Evolutionary conservation across 2,329 filamentous ascomycete species (phyloP), one percentile per base, ranked within the genome.

Genomic region (Monosporascus sp.): DNA sequence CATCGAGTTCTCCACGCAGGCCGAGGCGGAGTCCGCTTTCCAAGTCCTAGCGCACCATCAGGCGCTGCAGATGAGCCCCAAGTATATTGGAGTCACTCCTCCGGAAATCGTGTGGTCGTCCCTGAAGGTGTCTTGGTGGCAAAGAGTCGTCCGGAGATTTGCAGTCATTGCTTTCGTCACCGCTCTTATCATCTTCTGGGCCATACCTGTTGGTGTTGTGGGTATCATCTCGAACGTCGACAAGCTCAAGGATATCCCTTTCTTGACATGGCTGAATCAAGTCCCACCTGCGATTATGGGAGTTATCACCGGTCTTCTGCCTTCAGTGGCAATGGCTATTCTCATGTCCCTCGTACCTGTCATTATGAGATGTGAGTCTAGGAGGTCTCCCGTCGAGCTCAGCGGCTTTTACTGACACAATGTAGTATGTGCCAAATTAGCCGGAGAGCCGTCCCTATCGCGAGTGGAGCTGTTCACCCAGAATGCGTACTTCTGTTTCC

Each of bases 401-500:
- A 6, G 41, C 22, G 2, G 37, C 40, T 11, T 54, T 62, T 51
- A 51, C 58, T 60, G 53, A 55, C 52, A 22, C 24, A 8, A 11
- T 49, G 37, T 47, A 87, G 81, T 89, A 48, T 88, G 90, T 68
- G 92, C 92, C 58, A 92, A 85, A 68, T 70, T 89, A 37, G 81
- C 89, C 45, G 94, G 94, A 52, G 89, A 89, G 57, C 90, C 91
- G 1, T 94, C 90, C 1, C 70, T 84, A 7, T 87, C 91, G 1
- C 81, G 87, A 11, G 85, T 96, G 17, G 94, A 99, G 70, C 76
- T 97, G 8, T 91, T 91, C 54, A 91, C 90, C 0, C 91, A 97
- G 67, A 94, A 92, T 65, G 88, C 85, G 61, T 97, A 95, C 77
- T 99, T 96, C 65, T 84, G 81, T 46, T 95, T 95, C 74, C 90